Conservation (phyloP, 768 basidiomycete species). For the Phanerochaete carnosa region DNA sequence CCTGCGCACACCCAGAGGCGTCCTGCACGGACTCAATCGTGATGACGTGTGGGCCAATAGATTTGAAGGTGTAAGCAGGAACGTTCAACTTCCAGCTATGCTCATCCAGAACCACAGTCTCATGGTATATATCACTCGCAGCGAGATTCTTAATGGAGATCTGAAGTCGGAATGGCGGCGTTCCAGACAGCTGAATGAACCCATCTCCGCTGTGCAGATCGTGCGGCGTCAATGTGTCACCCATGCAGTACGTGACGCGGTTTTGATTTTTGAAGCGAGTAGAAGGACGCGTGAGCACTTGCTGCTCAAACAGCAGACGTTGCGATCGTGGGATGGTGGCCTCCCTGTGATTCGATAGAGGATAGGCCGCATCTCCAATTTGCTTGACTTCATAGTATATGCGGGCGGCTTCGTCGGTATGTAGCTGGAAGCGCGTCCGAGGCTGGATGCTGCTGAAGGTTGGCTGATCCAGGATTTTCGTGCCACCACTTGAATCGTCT, state of each 20-base stretch:
- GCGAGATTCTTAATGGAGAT: conserved; percentile 76
- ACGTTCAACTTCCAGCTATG: conserved; percentile 69
- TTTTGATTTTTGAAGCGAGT: conserved; percentile 71
- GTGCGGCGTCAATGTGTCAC: conserved; percentile 58
- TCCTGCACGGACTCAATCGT: conserved; percentile 78
- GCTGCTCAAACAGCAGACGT: conserved; percentile 79
- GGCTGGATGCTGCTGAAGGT: conserved; percentile 84
- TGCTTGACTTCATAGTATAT: conserved; percentile 91
- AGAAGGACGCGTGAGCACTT: conserved; percentile 76
- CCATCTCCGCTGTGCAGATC: conserved; percentile 55
- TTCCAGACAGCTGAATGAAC: conserved; percentile 69
- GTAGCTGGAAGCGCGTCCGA: conserved; percentile 76
- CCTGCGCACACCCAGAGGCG: conserved; percentile 77
- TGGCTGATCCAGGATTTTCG: conserved; percentile 69
- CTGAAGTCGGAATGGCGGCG: conserved; percentile 79
- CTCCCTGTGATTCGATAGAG: conserved; percentile 63
- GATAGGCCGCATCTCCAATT: conserved; percentile 83
- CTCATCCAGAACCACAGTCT: conserved; percentile 47
- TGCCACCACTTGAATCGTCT: conserved; percentile 63
- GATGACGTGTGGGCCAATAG: conserved; percentile 79
- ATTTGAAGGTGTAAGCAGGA: conserved; percentile 68
- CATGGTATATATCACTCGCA: conserved; percentile 58
- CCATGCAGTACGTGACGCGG: conserved; percentile 71
- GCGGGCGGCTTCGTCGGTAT: conserved; percentile 71
- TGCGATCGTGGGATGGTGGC: conserved; percentile 64